Evolutionary conservation across 371 early-diverging fungal genomes (phyloP), one percentile per base, ranked within the genome.

Genomic region (Syncephalastrum monosporum): DNA sequence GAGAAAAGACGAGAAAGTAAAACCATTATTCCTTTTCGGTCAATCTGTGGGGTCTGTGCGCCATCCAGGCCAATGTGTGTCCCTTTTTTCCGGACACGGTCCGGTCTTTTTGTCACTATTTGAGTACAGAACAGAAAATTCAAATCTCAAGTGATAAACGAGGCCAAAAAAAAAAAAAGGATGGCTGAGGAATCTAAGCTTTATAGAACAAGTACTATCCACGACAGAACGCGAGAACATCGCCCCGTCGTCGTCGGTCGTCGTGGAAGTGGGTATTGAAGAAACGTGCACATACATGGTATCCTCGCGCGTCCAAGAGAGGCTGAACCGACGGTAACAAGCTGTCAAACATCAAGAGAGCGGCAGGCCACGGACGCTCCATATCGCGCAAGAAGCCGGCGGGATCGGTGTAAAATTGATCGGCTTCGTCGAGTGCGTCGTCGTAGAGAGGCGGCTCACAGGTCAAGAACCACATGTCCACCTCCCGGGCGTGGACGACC

Each of bases 261-360:
- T 90, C 91, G 61, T 86, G 87, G 52, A 90, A 91, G 59, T 94
- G 91, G 14, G 89, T 85, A 67, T 97, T 96, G 66, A 94, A 96
- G 64, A 94, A 91, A 43, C 93, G 72, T 12, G 81, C 72, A 47
- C 88, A 84, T 81, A 93, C 63, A 23, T 19, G 43, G 44, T 61
- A 62, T 12, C 66, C 68, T 47, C 58, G 27, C 3, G 42, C 23
- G 10, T 63, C 41, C 29, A 68, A 51, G 23, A 56, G 5, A 12
- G 42, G 23, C n/a, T 44, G 29, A 10, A 33, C 8, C 12, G 38
- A 33, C 42, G 53, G 51, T 1, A 66, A 47, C 23, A 89, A 72
- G 47, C 57, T 65, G 8, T 86, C 89, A 74, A 91, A 94, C 29
- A 93, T 42, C 0, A 94, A 76, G 19, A 93, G 55, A 59, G 89